phyloP scores from a whole-genome alignment of 805 yeast genomes.

The Candida loeiensis region DNA sequence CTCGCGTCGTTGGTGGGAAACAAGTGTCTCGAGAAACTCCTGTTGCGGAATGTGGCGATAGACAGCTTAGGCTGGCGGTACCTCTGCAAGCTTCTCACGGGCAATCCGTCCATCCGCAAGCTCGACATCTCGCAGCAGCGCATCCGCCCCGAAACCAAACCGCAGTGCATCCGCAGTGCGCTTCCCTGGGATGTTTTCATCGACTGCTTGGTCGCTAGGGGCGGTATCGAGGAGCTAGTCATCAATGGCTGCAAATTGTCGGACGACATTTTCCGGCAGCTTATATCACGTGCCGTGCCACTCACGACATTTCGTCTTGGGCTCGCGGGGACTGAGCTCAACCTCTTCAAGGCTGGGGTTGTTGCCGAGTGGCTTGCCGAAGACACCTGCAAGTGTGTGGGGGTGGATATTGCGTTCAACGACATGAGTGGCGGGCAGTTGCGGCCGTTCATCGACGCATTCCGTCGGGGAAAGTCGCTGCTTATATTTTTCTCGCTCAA shows the following conservation, averaged over 20 bases:
- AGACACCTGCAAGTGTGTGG: constrained; percentile 45
- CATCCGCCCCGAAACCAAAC: constrained; percentile 44
- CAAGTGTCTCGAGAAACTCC: constrained; percentile 46
- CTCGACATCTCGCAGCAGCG: constrained; percentile 57
- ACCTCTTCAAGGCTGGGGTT: constrained; percentile 36
- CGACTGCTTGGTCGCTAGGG: constrained; percentile 38
- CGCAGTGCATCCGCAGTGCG: constrained; percentile 35
- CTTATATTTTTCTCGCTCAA: constrained; percentile 51
- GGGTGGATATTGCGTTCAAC: constrained; percentile 55
- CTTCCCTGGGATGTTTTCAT: constrained; percentile 55
- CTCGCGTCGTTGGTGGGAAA: constrained; percentile 45
- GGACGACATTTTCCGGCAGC: constrained; percentile 37
- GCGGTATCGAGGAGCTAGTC: constrained; percentile 57
- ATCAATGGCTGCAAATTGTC: constrained; percentile 53
- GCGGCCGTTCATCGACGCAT: constrained; percentile 42
- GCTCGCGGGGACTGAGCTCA: constrained; percentile 50
- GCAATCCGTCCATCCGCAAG: constrained; percentile 43
- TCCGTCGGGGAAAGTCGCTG: constrained; percentile 30
- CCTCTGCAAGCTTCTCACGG: constrained; percentile 46
- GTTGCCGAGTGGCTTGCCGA: constrained; percentile 48
- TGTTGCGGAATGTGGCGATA: constrained; percentile 53
- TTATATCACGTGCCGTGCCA: constrained; percentile 40
- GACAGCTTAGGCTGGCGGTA: constrained; percentile 50
- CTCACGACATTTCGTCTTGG: constrained; percentile 49
- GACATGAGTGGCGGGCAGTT: constrained; percentile 47